These are phyloP conservation scores for Ceratocystis cacaofunesta DNA, from an alignment of 2,329 filamentous ascomycete genomes.

Conservation along the genomic window DNA sequence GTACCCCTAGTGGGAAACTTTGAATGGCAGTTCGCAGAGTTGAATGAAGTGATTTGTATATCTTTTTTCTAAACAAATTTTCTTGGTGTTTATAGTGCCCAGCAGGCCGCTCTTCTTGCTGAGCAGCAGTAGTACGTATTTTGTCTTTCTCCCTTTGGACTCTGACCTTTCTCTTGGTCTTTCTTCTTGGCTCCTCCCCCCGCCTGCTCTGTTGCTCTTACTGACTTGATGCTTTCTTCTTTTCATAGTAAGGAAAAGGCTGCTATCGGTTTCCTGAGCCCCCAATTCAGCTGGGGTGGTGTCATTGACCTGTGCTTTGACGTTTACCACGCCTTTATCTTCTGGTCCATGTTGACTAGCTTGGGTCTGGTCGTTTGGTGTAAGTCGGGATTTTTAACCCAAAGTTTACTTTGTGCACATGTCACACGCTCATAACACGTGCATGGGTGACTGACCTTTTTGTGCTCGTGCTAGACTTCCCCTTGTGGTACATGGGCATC, in stretches of 20 bases:
- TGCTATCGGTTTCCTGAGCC: conserved; percentile 52
- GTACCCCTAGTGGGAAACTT: conserved; percentile 48
- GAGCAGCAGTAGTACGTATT: conserved; percentile 22
- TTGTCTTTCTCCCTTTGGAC: conserved; percentile 24
- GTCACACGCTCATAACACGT: not conserved
- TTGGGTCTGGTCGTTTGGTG: conserved; percentile 86
- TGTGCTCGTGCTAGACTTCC: conserved; percentile 50
- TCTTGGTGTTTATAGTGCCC: conserved; percentile 11
- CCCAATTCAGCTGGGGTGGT: conserved; percentile 57
- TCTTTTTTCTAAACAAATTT: conserved; percentile 18
- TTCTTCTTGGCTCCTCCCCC: not conserved
- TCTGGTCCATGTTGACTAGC: conserved; percentile 89
- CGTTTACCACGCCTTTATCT: conserved; percentile 90
- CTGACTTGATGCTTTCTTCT: conserved; percentile 7
- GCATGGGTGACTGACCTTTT: not conserved
- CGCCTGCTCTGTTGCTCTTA: conserved; percentile 1
- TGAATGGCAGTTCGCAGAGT: conserved; percentile 23
- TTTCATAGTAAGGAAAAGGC: conserved; percentile 56
- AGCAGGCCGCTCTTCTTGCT: conserved; percentile 13
- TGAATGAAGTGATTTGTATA: not conserved
- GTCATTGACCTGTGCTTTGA: conserved; percentile 72
- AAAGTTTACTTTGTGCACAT: not conserved
- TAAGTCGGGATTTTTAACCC: conserved; percentile 33
- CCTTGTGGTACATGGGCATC: conserved; percentile 97
- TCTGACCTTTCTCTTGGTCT: not conserved